Evolutionary conservation across 352 stramenopile genomes (phyloP).

Genomic region (Blastocystis sp.): DNA sequence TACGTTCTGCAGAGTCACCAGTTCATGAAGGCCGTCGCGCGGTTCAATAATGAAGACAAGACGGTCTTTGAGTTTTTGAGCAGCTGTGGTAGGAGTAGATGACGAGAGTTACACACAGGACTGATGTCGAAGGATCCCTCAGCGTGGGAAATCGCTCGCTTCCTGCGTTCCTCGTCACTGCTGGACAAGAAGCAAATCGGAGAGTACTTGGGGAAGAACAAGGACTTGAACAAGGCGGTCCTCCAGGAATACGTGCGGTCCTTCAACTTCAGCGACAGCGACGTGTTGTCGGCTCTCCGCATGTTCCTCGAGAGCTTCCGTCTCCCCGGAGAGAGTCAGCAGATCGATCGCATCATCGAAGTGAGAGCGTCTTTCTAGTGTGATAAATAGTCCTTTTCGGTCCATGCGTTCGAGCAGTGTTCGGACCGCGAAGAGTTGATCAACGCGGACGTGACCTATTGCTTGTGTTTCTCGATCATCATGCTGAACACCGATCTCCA

Average conservation of each 20-base stretch:
- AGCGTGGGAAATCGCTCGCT: conserved; percentile 59
- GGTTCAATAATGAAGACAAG: conserved; percentile 33
- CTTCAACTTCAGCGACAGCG: conserved; percentile 79
- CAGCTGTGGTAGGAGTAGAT: background rate
- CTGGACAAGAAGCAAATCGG: conserved; percentile 82
- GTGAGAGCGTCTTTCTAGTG: background rate
- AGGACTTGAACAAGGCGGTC: conserved; percentile 75
- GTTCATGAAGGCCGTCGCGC: conserved; percentile 2
- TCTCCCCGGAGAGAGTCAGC: conserved; percentile 88
- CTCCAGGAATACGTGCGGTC: conserved; percentile 67
- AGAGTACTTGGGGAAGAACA: conserved; percentile 84
- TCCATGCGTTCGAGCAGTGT: background rate
- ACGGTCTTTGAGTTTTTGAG: background rate
- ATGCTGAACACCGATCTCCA: conserved; percentile 79
- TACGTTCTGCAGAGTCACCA: background rate
- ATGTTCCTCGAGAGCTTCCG: conserved; percentile 83
- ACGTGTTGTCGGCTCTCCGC: conserved; percentile 75
- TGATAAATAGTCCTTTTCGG: background rate
- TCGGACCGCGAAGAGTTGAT: background rate
- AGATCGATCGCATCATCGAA: conserved; percentile 82
- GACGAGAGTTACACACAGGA: background rate
- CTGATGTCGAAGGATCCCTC: background rate
- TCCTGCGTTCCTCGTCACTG: conserved; percentile 79
- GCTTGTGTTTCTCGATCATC: conserved; percentile 70
- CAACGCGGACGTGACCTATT: conserved; percentile 53